Evolutionary conservation across 257 asterid species (phyloP), one percentile per base, ranked within the genome.

Genomic region (Pogostemon cablin): DNA sequence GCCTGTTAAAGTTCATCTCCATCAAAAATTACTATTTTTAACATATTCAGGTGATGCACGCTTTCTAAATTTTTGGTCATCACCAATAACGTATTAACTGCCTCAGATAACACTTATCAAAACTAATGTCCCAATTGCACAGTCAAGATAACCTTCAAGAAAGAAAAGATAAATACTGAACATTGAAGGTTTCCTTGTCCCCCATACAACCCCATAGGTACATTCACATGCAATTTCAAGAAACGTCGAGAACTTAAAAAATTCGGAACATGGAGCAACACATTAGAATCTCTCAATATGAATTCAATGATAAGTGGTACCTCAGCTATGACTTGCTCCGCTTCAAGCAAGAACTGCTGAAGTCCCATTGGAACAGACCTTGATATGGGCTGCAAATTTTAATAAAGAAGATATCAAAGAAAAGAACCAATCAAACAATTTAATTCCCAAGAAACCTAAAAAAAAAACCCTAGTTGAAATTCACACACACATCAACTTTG

Each of bases 291-390:
- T 3, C 42, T 2, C 41, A 20, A n/a, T 2, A 75, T 7, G 20
- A 64, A 56, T 64, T 56, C 58, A 41, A 74, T 2, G 20, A 56
- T 53, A 61, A 68, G 47, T 54, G 32, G 59, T 62, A 89, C 99
- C 96, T 91, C 96, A 5, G 83, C 96, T 62, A 85, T 76, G 49
- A 93, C 86, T 52, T 71, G 80, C 79, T 93, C 99, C 38, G 81
- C 87, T 32, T 87, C 91, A 46, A 88, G 80, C 78, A 93, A 79
- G 63, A 91, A 85, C 72, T 69, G 87, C 71, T 82, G 87, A 68
- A 90, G 53, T 56, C 83, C 96, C 58, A 62, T 84, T 8, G 95
- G 87, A 69, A 85, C 83, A 65, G 96, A 75, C 89, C 85, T 80
- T 60, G 89, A 81, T 71, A 87, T 78, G 63, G 91, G 91, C 97